Evolutionary conservation across 2,329 filamentous ascomycete genomes (phyloP).

Genomic region (Colletotrichum australisinense): DNA sequence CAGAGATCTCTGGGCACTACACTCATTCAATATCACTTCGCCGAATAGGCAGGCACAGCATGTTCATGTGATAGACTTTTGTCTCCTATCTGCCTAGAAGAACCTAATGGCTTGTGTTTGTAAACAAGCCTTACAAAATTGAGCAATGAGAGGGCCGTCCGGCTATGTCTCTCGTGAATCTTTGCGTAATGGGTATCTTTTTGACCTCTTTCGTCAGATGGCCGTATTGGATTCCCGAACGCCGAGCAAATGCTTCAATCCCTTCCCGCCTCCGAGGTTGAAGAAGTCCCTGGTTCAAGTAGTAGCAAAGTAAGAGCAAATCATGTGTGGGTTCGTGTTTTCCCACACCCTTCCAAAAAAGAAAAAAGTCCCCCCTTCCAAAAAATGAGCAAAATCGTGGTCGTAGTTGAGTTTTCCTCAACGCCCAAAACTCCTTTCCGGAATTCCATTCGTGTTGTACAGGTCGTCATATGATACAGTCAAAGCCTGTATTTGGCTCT

Average conservation of each 20-base stretch:
- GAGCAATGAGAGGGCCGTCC: constrained; percentile 13
- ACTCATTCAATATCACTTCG: not conserved
- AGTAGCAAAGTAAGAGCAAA: not conserved
- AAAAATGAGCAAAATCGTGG: constrained; percentile 18
- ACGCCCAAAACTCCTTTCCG: constrained; percentile 26
- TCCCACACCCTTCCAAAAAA: not conserved
- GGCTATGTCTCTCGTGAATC: constrained; percentile 3
- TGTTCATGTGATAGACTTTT: constrained; percentile 14
- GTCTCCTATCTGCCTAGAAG: constrained; percentile 18
- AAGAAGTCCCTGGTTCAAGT: constrained; percentile 15
- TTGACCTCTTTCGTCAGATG: constrained; percentile 26
- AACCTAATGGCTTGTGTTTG: constrained; percentile 3
- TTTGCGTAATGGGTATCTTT: constrained; percentile 33
- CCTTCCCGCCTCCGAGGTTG: constrained; percentile 12
- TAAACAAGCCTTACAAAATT: constrained; percentile 27
- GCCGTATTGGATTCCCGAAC: constrained; percentile 35
- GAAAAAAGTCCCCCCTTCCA: not conserved
- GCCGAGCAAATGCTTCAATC: constrained; percentile 33
- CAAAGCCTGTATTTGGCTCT: not conserved
- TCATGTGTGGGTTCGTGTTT: constrained; percentile 10
- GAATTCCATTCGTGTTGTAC: constrained; percentile 30
- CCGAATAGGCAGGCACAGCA: not conserved
- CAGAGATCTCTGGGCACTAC: not conserved
- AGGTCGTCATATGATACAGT: constrained; percentile 31
- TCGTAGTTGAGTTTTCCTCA: constrained; percentile 28